Percentiles rank a stretch among this genome's conserved stretches.
These are phyloP conservation scores for Botryobasidium botryosum DNA, from an alignment of 768 basidiomycete genomes.

Conservation along the genomic window DNA sequence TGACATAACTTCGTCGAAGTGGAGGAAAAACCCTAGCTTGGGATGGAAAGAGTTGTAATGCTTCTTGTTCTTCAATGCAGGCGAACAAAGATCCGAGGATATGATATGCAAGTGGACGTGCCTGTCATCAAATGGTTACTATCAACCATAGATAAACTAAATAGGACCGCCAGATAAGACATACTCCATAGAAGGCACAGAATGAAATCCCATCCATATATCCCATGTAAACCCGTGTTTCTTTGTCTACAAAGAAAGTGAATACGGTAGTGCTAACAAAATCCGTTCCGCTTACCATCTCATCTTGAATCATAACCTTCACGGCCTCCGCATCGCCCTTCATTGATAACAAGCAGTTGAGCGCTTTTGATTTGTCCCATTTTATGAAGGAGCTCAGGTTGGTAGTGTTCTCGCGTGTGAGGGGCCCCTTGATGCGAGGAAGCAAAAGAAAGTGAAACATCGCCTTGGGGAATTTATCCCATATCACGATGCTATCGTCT, in stretches of 20 bases:
- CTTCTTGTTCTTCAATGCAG: constrained; percentile 65
- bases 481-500: constrained; percentile 41
- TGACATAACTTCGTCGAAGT: constrained; percentile 54
- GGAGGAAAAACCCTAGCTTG: constrained; percentile 64
- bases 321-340: constrained; percentile 38
- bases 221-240: constrained; percentile 21
- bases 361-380: constrained; percentile 36
- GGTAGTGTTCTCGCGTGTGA: constrained; percentile 21
- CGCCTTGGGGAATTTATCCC: constrained; percentile 66
- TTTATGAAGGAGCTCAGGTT: constrained; percentile 40
- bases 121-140: constrained; percentile 23
- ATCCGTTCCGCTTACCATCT: constrained; percentile 45
- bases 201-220: constrained; percentile 74
- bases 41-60: constrained; percentile 90
- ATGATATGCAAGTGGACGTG: constrained; percentile 78
- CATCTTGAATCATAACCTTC: constrained; percentile 46
- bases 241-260: constrained; percentile 1
- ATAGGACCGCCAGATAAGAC: too few relatives aligned
- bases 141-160: neutral
- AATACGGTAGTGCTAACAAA: constrained; percentile 38
- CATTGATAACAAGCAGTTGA: constrained; percentile 34
- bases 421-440: constrained; percentile 33
- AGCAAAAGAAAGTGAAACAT: constrained; percentile 79
- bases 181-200: constrained; percentile 70
- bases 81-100: constrained; percentile 57